Percentiles rank a stretch among this genome's conserved stretches.
Evolutionary conservation across 2,329 filamentous ascomycete genomes (phyloP).

Genomic region (Penicillium sp.): DNA sequence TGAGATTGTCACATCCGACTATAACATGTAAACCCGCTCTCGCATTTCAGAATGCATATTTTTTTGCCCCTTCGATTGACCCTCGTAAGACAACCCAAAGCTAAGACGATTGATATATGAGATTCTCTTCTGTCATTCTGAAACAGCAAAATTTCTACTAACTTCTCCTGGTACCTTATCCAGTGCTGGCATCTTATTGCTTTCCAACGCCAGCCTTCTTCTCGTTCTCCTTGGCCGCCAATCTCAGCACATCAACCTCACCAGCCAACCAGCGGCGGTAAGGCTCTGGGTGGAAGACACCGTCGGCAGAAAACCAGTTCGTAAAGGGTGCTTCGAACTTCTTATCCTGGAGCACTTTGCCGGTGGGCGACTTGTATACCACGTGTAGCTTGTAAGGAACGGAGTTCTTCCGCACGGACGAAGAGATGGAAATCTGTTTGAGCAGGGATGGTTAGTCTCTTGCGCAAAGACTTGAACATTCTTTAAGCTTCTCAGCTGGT

Average conservation of each 20-base stretch:
- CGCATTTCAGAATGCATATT: conserved; percentile 13
- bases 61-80: not conserved
- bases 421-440: conserved; percentile 72
- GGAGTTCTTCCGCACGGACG: conserved; percentile 76
- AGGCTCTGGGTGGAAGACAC: conserved; percentile 65
- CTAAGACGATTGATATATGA: not conserved
- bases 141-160: conserved; percentile 16
- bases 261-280: conserved; percentile 67
- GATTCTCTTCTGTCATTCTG: not conserved
- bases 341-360: conserved; percentile 51
- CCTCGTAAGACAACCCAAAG: not conserved
- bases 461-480: not conserved
- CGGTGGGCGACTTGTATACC: conserved; percentile 47
- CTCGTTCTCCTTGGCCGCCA: conserved; percentile 52
- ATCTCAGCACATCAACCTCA: conserved; percentile 61
- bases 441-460: conserved; percentile 12
- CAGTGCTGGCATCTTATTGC: conserved; percentile 13
- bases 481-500: not conserved
- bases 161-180: conserved; percentile 22
- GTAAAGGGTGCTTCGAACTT: conserved; percentile 64
- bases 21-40: conserved; percentile 11
- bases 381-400: conserved; percentile 81
- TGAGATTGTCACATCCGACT: conserved; percentile 3
- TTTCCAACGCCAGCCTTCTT: conserved; percentile 38
- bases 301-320: conserved; percentile 64